These are phyloP conservation scores for Pleurotus salmoneostramineus DNA, from an alignment of 768 basidiomycete species.

Conservation along the genomic window DNA sequence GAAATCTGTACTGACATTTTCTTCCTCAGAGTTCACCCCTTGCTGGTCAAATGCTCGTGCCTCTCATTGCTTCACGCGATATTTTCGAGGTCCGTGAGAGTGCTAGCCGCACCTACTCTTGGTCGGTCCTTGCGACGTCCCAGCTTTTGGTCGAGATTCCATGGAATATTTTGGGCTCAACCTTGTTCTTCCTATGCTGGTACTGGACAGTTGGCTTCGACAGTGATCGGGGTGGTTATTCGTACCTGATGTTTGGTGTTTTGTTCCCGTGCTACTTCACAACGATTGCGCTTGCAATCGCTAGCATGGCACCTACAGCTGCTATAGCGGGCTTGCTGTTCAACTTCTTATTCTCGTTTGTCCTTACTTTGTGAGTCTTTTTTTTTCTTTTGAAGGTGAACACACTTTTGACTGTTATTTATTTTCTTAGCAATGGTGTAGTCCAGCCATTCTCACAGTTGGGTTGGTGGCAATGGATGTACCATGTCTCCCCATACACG, in stretches of 20 bases:
- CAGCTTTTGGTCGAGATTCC: conserved; percentile 56
- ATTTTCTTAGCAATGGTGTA: conserved; percentile 35
- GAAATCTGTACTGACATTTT: conserved; percentile 9
- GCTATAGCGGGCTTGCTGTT: conserved; percentile 43
- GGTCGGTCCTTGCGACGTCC: conserved; percentile 54
- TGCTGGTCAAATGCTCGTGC: conserved; percentile 60
- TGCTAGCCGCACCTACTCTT: conserved; percentile 57
- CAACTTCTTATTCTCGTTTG: conserved; percentile 40
- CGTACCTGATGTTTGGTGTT: conserved; percentile 49
- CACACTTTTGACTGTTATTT: background rate
- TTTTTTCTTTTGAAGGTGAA: background rate
- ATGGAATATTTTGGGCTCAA: conserved; percentile 57
- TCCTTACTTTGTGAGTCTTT: conserved; percentile 37
- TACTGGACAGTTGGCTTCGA: conserved; percentile 68
- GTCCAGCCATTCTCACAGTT: conserved; percentile 41
- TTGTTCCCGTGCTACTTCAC: conserved; percentile 54
- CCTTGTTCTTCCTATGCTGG: conserved; percentile 63
- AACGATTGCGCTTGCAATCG: conserved; percentile 37
- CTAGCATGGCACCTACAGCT: conserved; percentile 42
- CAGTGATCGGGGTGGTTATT: conserved; percentile 51
- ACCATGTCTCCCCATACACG: conserved; percentile 37
- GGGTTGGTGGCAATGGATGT: conserved; percentile 54
- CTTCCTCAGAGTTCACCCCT: conserved; percentile 36
- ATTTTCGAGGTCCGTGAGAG: conserved; percentile 70
- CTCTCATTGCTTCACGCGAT: conserved; percentile 53